A percentile compares a stretch with the other conserved stretches of the same genome.
Evolutionary conservation across 2,329 filamentous ascomycete genomes (phyloP).

Genomic region (Celoporthe dispersa): DNA sequence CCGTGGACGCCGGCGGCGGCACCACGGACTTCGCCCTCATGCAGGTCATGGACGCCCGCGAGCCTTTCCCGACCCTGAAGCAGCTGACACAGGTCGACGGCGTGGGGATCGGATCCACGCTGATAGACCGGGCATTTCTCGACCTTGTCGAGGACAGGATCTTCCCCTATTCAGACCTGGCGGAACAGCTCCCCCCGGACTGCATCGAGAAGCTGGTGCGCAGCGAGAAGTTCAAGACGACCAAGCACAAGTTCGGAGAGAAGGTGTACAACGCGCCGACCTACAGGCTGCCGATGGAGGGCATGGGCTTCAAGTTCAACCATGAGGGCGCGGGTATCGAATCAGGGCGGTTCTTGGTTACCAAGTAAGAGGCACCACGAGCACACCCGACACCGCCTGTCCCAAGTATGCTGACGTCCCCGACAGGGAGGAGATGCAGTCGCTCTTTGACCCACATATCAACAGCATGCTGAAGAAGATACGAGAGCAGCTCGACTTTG

Average conservation of each 20-base stretch:
- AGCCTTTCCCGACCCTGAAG: conserved; percentile 36
- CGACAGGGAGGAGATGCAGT: conserved; percentile 47
- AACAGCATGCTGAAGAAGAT: conserved; percentile 45
- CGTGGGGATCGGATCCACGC: conserved; percentile 49
- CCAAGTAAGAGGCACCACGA: conserved; percentile 38
- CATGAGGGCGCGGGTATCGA: conserved; percentile 45
- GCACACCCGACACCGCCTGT: not conserved
- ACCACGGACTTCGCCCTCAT: conserved; percentile 52
- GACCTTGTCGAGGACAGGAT: conserved; percentile 45
- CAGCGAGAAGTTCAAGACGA: conserved; percentile 44
- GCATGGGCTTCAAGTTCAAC: conserved; percentile 45
- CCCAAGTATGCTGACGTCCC: conserved; percentile 12
- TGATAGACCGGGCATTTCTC: conserved; percentile 51
- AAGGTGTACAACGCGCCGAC: conserved; percentile 45
- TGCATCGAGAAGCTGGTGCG: conserved; percentile 43
- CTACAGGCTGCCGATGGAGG: conserved; percentile 49
- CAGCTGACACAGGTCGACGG: conserved; percentile 46
- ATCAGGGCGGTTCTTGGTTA: conserved; percentile 46
- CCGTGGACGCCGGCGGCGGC: conserved; percentile 51
- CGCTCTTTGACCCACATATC: conserved; percentile 48
- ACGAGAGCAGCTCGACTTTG: conserved; percentile 46
- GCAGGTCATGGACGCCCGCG: conserved; percentile 41
- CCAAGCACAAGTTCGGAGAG: conserved; percentile 51
- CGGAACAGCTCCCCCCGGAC: conserved; percentile 41
- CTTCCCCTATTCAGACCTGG: conserved; percentile 41